Conservation (phyloP, 106 monocot species). For the Allium fistulosum region DNA sequence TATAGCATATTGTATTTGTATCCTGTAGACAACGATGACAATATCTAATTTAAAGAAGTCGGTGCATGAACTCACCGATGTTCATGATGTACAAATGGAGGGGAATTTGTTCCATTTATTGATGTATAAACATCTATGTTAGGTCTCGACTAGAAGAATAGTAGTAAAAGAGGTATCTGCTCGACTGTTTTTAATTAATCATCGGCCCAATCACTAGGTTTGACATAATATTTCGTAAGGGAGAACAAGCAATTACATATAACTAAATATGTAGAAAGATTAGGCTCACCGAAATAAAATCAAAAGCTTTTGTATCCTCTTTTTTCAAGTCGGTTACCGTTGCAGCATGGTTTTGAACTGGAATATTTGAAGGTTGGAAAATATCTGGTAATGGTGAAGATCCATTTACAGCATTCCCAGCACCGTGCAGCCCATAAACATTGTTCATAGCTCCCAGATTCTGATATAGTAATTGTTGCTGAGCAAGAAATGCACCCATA, state of each 20-base stretch:
- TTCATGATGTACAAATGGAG: background rate
- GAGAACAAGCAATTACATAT: too few relatives aligned
- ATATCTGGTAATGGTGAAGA: constrained; percentile 57
- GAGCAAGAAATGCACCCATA: constrained; percentile 60
- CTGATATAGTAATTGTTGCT: constrained; percentile 76
- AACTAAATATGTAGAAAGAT: too few relatives aligned
- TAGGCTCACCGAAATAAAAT: constrained; percentile 83
- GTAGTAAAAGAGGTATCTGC: too few relatives aligned
- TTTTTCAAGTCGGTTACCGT: constrained; percentile 44
- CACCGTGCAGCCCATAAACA: constrained; percentile 20
- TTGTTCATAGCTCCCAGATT: constrained; percentile 51
- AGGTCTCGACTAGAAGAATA: too few relatives aligned
- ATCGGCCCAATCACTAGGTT: too few relatives aligned
- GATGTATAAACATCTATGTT: too few relatives aligned
- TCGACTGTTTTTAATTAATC: too few relatives aligned
- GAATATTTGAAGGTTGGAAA: constrained; percentile 49
- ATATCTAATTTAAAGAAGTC: background rate
- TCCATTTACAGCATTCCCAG: constrained; percentile 22
- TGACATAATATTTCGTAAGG: too few relatives aligned
- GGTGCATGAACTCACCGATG: too few relatives aligned
- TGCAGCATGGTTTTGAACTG: constrained; percentile 36
- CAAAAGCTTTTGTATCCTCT: constrained; percentile 91
- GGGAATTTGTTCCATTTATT: too few relatives aligned
- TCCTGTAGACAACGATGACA: background rate
- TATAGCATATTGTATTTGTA: background rate